Base-by-base conservation (phyloP, 257 asterid genomes). In the Marsdenia floribunda region DNA sequence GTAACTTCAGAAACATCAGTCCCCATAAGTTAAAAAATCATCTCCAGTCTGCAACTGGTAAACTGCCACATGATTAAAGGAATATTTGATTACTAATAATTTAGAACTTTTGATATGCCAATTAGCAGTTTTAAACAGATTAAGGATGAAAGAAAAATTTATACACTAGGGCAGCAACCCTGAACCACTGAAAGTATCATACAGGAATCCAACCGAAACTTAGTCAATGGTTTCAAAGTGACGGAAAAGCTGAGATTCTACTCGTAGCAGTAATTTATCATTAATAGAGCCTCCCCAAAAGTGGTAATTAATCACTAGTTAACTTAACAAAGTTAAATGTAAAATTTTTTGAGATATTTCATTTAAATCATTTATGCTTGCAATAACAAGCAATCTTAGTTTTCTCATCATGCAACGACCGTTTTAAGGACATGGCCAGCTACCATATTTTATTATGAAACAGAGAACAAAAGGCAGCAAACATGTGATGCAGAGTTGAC, bases 21-120 rank as follows among this genome's bases (percentile, higher is more conserved):
- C 78, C 91, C 91, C 98, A 93, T 93, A 19, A 77, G 78, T 83
- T 64, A 74, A 76, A 68, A 11, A 71, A 74, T 65, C 19, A 76
- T 66, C 81, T 59, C 75, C 46, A 49, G n/a, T n/a, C 55, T 72
- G 74, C 50, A 52, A 75, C n/a, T 26, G 52, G 26, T 47, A 14
- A 71, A 71, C 73, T 71, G 73, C 50, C 1, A 60, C 18, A 37
- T 5, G 55, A 12, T n/a, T 69, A 24, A 26, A 18, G 29, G 49
- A 21, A 9, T 57, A 29, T 46, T 33, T 52, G 65, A 24, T 35
- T 58, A 18, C 50, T 46, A 37, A 55, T 5, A 42, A 22, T 42
- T 71, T 47, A 60, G 6, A 19, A 53, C 3, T 40, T 42, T 67
- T 8, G 35, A 46, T 29, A 44, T 3, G 19, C 70, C 71, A 21